Evolutionary conservation across 2,329 filamentous ascomycete species (phyloP).

Genomic region (Clonostachys chloroleuca): DNA sequence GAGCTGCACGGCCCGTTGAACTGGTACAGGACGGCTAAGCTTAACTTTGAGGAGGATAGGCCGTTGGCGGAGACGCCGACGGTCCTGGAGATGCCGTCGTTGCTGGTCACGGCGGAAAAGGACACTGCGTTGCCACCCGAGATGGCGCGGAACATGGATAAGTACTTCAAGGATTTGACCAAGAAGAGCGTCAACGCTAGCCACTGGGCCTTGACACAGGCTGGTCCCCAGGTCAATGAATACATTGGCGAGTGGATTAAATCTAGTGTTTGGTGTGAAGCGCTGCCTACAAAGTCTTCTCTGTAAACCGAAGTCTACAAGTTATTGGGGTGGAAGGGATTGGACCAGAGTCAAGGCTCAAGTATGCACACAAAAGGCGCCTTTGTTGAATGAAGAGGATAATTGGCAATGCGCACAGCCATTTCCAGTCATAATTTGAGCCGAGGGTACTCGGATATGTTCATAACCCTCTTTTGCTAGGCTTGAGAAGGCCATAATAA

Average conservation of each 20-base stretch:
- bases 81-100: slow-evolving; percentile 56
- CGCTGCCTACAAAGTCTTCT: too few relatives aligned
- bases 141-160: slow-evolving; percentile 70
- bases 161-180: slow-evolving; percentile 59
- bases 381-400: too few relatives aligned
- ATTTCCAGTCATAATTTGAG: too few relatives aligned
- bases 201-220: slow-evolving; percentile 84
- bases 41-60: slow-evolving; percentile 75
- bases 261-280: too few relatives aligned
- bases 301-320: neutral
- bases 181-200: slow-evolving; percentile 60
- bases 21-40: slow-evolving; percentile 75
- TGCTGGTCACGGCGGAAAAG: slow-evolving; percentile 69
- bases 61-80: slow-evolving; percentile 51
- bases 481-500: too few relatives aligned
- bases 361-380: too few relatives aligned
- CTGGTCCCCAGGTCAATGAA: slow-evolving; percentile 64
- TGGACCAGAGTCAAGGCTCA: neutral
- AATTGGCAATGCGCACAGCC: too few relatives aligned
- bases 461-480: too few relatives aligned
- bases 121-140: slow-evolving; percentile 70
- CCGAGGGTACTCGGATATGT: too few relatives aligned
- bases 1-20: slow-evolving; percentile 78
- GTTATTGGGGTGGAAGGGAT: neutral
- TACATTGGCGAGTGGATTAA: slow-evolving; percentile 66